Evolutionary conservation across 768 basidiomycete genomes (phyloP), one percentile per base, ranked within the genome.

Genomic region (Hemileccinum impolitum): DNA sequence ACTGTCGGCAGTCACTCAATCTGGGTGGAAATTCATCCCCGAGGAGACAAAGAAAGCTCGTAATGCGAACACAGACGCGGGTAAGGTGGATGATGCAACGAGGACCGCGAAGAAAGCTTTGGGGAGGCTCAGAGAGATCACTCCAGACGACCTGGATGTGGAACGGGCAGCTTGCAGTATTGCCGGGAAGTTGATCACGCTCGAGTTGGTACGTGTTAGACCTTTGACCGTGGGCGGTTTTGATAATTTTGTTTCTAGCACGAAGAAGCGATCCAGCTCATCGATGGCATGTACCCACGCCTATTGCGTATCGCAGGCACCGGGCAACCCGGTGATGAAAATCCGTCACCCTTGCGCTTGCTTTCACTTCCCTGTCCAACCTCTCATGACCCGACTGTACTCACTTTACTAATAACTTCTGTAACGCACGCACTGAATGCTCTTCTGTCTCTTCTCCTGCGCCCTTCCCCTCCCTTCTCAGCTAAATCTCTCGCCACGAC

Each of bases 91-190:
- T 14, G 68, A 72, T 7, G 62, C 69, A 9, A 56, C 47, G 15
- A 48, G 28, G 28, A 32, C 73, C 15, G 79, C 78, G 0, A 61
- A 70, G 14, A 72, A 70, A 43, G 73, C 78, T 44, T 62, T 91
- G 8, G 50, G 49, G 1, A 55, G 64, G 3, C 67, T 91, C 37
- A 70, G 88, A 43, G 60, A 59, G 28, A 44, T 78, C 17, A 68
- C 65, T 39, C 69, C 75, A 0, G 71, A 69, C 3, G 76, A 78
- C 54, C 14, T 87, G 9, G 84, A 90, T 54, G 75, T 90, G 6
- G 90, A 92, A 66, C 75, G 84, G 32, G 87, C 86, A 2, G 89
- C 85, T 1, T 75, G 75, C 43, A 83, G 82, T 50, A 67, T 90
- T 5, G 60, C 82, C 6, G 84, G 79, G 8, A 90, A 89, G 63